These are phyloP conservation scores for Kodamaea kaohsiungensis DNA, from an alignment of 805 yeast genomes.

Conservation along the genomic window DNA sequence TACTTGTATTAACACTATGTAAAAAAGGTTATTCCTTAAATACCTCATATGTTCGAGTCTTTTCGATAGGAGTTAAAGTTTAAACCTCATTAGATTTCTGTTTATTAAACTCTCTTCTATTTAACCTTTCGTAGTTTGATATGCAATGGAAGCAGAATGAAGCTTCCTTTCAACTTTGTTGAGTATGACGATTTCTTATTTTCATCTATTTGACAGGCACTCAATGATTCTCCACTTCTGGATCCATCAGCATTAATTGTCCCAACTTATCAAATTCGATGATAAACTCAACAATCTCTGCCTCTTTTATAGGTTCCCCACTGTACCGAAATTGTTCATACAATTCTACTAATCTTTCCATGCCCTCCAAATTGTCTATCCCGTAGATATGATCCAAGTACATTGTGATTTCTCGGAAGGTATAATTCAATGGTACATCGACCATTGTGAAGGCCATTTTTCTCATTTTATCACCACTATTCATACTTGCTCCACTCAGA, in stretches of 20 bases:
- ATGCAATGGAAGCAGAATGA: too few relatives aligned
- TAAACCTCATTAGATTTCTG: too few relatives aligned
- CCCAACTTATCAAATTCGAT: slow-evolving; percentile 21
- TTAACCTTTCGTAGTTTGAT: too few relatives aligned
- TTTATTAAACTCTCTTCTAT: too few relatives aligned
- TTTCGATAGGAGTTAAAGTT: too few relatives aligned
- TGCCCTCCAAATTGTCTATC: not conserved
- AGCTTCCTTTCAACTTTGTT: too few relatives aligned
- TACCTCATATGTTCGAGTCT: too few relatives aligned
- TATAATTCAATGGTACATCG: slow-evolving; percentile 36
- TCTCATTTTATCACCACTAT: slow-evolving; percentile 41
- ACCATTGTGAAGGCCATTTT: slow-evolving; percentile 36
- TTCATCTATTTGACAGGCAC: too few relatives aligned
- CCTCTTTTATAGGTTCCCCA: slow-evolving; percentile 56
- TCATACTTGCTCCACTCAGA: slow-evolving; percentile 51
- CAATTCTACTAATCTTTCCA: slow-evolving; percentile 34
- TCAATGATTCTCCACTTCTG: not conserved
- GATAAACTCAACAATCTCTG: slow-evolving; percentile 63
- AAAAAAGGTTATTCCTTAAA: too few relatives aligned
- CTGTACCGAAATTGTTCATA: slow-evolving; percentile 75
- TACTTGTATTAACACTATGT: too few relatives aligned
- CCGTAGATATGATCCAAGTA: slow-evolving; percentile 23
- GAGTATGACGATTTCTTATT: too few relatives aligned
- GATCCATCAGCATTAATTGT: slow-evolving; percentile 5
- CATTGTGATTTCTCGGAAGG: slow-evolving; percentile 45